A percentile compares a stretch with the other conserved stretches of the same genome.
Conservation (phyloP, 805 yeast genomes). For the Yamadazyma philogaea region DNA sequence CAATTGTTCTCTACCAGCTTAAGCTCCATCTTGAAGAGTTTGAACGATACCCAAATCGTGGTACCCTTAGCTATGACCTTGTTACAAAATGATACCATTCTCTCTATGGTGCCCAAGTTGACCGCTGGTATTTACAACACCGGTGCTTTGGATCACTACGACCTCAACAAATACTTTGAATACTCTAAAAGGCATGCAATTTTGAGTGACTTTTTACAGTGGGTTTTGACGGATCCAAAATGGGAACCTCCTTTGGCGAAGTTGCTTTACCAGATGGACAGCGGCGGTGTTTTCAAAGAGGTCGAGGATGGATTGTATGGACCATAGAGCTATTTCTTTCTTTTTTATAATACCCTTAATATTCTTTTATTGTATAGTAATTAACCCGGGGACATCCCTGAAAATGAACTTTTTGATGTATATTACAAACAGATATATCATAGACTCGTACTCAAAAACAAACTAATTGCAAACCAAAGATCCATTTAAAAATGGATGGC, state of each 20-base stretch:
- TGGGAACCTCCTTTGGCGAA: slow-evolving; percentile 32
- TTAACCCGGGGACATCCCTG: not conserved
- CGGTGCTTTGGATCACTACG: slow-evolving; percentile 32
- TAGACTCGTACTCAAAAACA: not conserved
- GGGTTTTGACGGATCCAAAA: slow-evolving; percentile 24
- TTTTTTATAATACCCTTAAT: slow-evolving; percentile 3
- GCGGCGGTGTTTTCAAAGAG: slow-evolving; percentile 27
- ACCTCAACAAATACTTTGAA: slow-evolving; percentile 21
- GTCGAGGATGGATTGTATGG: slow-evolving; percentile 33
- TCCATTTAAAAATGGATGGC: slow-evolving; percentile 21
- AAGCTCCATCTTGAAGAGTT: slow-evolving; percentile 24
- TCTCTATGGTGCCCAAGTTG: slow-evolving; percentile 22
- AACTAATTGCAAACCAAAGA: not conserved
- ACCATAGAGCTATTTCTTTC: slow-evolving; percentile 4
- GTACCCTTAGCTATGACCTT: slow-evolving; percentile 25
- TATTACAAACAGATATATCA: not conserved
- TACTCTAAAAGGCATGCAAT: slow-evolving; percentile 21
- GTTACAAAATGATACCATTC: slow-evolving; percentile 21
- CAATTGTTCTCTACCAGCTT: slow-evolving; percentile 20
- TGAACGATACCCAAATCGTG: slow-evolving; percentile 29
- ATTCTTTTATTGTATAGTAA: slow-evolving; percentile 4
- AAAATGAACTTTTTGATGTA: not conserved
- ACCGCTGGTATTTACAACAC: slow-evolving; percentile 24
- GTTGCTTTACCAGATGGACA: slow-evolving; percentile 29
- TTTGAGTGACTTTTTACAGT: slow-evolving; percentile 23